Base-by-base conservation (phyloP, 345 rosid species). In the Eucalyptus pumila region DNA sequence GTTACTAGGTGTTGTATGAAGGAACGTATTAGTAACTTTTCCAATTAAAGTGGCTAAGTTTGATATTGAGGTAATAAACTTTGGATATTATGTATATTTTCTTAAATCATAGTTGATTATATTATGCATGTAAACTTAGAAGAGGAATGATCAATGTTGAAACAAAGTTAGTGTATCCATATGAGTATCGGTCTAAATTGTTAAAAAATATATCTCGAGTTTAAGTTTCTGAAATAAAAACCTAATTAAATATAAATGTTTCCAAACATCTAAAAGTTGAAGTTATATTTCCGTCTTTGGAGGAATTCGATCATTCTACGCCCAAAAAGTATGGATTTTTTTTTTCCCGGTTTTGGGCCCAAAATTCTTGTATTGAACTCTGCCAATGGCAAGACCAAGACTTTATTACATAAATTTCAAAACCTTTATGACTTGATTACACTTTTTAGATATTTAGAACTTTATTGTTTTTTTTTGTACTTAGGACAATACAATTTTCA, bases 261-360 rank as follows among this genome's bases (percentile, higher is more conserved):
- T 32, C 13, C 4, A 3, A 69, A 69, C 0, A 12, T 32, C 42
- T 4, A 32, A 1, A 69, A 69, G 80, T 69, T 34, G 0, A 34
- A 69, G 42, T 69, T 69, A 1, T 69, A 34, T 32, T 32, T 52
- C 26, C 13, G 7, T 69, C 0, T 34, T 37, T 37, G 3, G 27
- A 11, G 40, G 8, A 37, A 72, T 72, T 72, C 14, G 23, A 37
- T 19, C 27, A 11, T 72, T 37, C 27, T 2, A 1, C 2, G 3
- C 27, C 45, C 4, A 37, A 37, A 72, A 72, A 19, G 14, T 19
- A 19, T 0, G 26, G 27, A 19, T 19, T 72, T 17, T 34, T 19
- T 37, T 32, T 40, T 40, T 40, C 5, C n/a, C n/a, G n/a, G 5
- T 17, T 72, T 34, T 5, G 14, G 26, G 81, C 14, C 27, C 26